Conservation (phyloP, 352 stramenopile species). For the Elongisporangium undulatum region DNA sequence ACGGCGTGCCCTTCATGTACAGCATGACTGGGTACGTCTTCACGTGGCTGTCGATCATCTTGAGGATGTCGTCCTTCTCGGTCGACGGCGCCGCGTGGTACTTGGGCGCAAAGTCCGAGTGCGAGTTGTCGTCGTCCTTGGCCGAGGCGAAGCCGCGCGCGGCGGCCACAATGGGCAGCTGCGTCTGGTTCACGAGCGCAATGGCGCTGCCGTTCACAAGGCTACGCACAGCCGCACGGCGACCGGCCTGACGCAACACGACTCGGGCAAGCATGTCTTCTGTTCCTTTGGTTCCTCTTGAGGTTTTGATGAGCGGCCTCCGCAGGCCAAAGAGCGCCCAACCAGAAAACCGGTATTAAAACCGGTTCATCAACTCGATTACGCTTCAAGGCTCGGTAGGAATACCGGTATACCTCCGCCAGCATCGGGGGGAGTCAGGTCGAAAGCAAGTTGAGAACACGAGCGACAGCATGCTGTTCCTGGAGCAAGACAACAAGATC, state of each 20-base stretch:
- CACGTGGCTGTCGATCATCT: constrained; percentile 89
- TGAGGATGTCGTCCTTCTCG: constrained; percentile 86
- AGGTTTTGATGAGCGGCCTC: too few species aligned
- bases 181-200: not conserved
- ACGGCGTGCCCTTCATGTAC: constrained; percentile 99
- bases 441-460: constrained; percentile 5
- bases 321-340: not conserved
- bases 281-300: not conserved
- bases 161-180: constrained; percentile 1
- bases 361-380: constrained; percentile 11
- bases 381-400: not conserved
- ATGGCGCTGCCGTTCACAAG: not conserved
- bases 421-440: not conserved
- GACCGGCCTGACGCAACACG: not conserved
- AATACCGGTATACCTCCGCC: constrained; percentile 6
- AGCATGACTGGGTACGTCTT: constrained; percentile 95
- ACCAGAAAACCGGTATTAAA: not conserved
- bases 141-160: constrained; percentile 31
- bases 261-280: not conserved
- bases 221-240: not conserved
- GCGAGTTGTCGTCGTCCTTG: constrained; percentile 56
- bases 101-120: constrained; percentile 89
- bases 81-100: constrained; percentile 81
- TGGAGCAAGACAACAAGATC: constrained; percentile 88
- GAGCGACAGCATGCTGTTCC: constrained; percentile 57